Evolutionary conservation across 2,329 filamentous ascomycete species (phyloP).

Genomic region (Xylaria sp.): DNA sequence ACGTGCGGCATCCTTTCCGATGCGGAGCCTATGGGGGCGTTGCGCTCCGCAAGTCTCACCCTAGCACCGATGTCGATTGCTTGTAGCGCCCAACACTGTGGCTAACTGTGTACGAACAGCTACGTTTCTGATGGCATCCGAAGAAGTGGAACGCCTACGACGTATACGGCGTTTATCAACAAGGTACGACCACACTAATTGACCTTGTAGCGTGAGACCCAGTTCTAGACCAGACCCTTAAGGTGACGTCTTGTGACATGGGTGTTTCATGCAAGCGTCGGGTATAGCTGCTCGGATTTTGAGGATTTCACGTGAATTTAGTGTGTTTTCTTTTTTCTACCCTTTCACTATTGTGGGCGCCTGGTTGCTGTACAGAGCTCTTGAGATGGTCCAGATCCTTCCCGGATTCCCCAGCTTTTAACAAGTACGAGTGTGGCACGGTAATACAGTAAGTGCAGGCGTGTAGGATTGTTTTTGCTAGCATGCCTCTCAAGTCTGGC

Average conservation of each 20-base stretch:
- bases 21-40: background rate
- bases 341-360: too few species aligned
- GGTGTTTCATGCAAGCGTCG: background rate
- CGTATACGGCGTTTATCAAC: background rate
- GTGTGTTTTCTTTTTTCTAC: too few species aligned
- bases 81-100: background rate
- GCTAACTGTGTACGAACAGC: background rate
- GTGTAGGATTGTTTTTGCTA: background rate
- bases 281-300: background rate
- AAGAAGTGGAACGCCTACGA: background rate
- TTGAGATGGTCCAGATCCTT: background rate
- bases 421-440: background rate
- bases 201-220: background rate
- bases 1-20: background rate
- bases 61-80: too few species aligned
- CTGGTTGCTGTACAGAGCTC: background rate
- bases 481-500: background rate
- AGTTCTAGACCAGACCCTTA: conserved; percentile 4
- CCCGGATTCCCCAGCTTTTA: background rate
- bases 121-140: background rate
- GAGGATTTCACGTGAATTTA: background rate
- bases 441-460: background rate
- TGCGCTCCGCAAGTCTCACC: background rate
- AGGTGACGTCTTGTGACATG: background rate
- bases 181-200: too few species aligned